These are phyloP conservation scores for Epichloe uncinata DNA, from an alignment of 2,329 filamentous ascomycete species.

Conservation along the genomic window DNA sequence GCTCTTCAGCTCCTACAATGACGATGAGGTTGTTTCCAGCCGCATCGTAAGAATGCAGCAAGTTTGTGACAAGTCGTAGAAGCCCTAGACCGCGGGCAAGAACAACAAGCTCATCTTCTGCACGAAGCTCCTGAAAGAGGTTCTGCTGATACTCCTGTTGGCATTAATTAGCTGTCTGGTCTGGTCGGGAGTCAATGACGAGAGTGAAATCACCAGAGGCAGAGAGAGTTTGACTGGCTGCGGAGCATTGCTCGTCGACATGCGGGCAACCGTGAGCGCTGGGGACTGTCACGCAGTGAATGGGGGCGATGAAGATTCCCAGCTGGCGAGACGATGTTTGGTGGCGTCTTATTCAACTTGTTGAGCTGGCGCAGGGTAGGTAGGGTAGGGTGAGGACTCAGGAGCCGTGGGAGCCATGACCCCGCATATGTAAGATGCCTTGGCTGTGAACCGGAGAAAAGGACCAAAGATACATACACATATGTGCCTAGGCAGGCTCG, in stretches of 20 bases:
- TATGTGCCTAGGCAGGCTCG: no score
- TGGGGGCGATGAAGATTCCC: neutral
- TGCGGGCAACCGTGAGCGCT: conserved; percentile 18
- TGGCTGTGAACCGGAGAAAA: no score
- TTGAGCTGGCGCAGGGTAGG: no score
- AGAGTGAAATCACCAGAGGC: conserved; percentile 29
- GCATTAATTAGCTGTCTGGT: neutral
- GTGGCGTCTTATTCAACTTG: no score
- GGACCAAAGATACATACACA: no score
- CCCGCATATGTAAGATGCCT: no score
- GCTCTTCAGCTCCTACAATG: conserved; percentile 76
- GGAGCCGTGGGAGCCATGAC: no score
- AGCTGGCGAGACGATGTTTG: no score
- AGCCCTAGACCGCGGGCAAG: conserved; percentile 86
- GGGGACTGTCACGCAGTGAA: neutral
- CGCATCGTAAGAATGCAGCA: conserved; percentile 93
- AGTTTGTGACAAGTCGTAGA: conserved; percentile 83
- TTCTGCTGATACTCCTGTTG: conserved; percentile 78
- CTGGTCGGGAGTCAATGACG: no score
- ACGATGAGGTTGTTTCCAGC: conserved; percentile 88
- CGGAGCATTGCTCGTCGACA: conserved; percentile 40
- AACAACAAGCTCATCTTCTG: conserved; percentile 87
- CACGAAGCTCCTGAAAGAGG: conserved; percentile 78
- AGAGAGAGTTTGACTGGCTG: conserved; percentile 72
- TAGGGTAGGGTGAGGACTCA: no score